A percentile compares a stretch with the other conserved stretches of the same genome.
Conservation (phyloP, 371 early-diverging fungal genomes). For the Rhizopus microsporus region DNA sequence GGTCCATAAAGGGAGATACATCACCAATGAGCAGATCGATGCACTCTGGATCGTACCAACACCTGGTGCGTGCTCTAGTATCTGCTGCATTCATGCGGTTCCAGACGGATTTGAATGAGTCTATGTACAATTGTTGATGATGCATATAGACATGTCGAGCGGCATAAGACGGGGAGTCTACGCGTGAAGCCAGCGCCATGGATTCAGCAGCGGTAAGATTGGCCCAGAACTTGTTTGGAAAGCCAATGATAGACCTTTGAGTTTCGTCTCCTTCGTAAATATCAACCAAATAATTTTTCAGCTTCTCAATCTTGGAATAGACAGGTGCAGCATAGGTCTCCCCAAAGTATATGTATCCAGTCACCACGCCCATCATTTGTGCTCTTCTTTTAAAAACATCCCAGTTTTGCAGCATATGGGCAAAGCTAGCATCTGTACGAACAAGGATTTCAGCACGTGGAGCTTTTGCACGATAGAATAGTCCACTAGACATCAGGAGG, state of each 20-base stretch:
- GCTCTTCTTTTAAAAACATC: conserved; percentile 40
- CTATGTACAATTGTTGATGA: conserved; percentile 25
- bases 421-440: conserved; percentile 44
- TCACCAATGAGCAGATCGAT: conserved; percentile 48
- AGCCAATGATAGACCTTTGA: conserved; percentile 45
- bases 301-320: conserved; percentile 64
- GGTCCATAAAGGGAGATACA: conserved; percentile 52
- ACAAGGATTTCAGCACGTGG: conserved; percentile 52
- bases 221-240: conserved; percentile 36
- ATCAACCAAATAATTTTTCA: conserved; percentile 67
- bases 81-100: conserved; percentile 34
- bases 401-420: conserved; percentile 53
- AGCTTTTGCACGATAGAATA: conserved; percentile 43
- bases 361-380: conserved; percentile 53
- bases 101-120: conserved; percentile 39
- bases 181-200: too few species aligned
- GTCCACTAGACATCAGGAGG: conserved; percentile 31
- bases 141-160: conserved; percentile 1
- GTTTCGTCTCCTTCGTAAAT: conserved; percentile 78
- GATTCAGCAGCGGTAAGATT: not conserved
- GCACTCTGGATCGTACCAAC: conserved; percentile 49
- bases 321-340: conserved; percentile 54
- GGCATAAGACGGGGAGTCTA: too few species aligned
- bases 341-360: conserved; percentile 39
- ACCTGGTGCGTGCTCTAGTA: conserved; percentile 34